Evolutionary conservation across 75 land plant species (phyloP).

Genomic region (Cupressus sempervirens): DNA sequence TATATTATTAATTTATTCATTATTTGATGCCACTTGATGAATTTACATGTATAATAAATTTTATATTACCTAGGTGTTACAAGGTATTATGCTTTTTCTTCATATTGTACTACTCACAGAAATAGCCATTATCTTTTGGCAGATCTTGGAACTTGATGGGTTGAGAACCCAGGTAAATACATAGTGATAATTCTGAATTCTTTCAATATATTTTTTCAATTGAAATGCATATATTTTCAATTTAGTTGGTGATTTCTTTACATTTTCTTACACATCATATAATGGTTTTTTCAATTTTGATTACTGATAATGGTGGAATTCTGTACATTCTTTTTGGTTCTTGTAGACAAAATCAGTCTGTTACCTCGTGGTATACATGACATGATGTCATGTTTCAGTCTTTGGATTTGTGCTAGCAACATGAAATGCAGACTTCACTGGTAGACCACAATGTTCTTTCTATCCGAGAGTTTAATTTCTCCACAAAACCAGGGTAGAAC

Average conservation of each 20-base stretch:
- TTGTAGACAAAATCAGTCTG: neutral
- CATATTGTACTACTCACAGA: neutral
- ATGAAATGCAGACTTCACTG: neutral
- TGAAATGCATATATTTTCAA: neutral
- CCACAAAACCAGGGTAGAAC: no score
- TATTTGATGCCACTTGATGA: neutral
- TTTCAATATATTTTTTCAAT: neutral
- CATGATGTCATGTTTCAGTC: neutral
- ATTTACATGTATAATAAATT: no score
- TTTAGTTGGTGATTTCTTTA: neutral
- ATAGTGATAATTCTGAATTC: neutral
- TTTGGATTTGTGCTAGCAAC: neutral
- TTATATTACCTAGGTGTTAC: neutral
- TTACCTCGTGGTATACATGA: neutral
- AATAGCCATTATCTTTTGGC: neutral
- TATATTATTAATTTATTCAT: no score
- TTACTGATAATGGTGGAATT: neutral
- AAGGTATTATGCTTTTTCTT: neutral
- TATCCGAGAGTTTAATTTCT: no score
- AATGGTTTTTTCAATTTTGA: neutral
- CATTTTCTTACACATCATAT: neutral
- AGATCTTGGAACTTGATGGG: slow-evolving; percentile 41
- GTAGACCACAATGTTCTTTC: neutral
- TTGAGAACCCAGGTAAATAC: slow-evolving; percentile 26
- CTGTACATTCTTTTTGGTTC: neutral